These are phyloP conservation scores for Linnemannia schmuckeri DNA, from an alignment of 192 early-diverging fungal genomes.

Conservation along the genomic window DNA sequence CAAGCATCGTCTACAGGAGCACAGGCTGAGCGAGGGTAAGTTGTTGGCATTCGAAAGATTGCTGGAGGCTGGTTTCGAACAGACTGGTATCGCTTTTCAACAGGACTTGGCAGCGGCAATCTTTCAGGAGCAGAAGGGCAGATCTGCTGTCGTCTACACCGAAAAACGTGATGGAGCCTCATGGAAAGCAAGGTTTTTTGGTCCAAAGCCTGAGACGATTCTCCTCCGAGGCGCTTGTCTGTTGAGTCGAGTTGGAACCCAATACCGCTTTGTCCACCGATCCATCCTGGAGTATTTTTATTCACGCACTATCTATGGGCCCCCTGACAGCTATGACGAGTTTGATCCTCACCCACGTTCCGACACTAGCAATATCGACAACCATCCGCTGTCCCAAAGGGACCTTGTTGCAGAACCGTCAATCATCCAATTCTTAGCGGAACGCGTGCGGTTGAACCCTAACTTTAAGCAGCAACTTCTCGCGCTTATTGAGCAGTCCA, in stretches of 20 bases:
- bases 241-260: too few species aligned
- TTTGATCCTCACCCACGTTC: too few species aligned
- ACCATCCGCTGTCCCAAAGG: neutral
- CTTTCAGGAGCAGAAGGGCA: neutral
- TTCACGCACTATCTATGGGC: too few species aligned
- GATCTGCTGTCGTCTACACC: neutral
- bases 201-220: too few species aligned
- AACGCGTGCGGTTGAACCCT: neutral
- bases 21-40: neutral
- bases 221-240: too few species aligned
- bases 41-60: too few species aligned
- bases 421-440: constrained; percentile 12
- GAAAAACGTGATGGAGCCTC: neutral
- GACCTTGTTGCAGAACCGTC: constrained; percentile 4
- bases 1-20: neutral
- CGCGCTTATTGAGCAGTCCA: constrained; percentile 13
- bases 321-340: too few species aligned
- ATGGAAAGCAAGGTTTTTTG: neutral
- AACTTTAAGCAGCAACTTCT: constrained; percentile 13
- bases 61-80: too few species aligned
- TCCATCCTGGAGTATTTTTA: too few species aligned
- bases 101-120: too few species aligned
- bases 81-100: too few species aligned
- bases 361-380: neutral
- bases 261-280: too few species aligned